phyloP scores from a whole-genome alignment of 805 yeast species.

The Tetrapisispora fleetii region DNA sequence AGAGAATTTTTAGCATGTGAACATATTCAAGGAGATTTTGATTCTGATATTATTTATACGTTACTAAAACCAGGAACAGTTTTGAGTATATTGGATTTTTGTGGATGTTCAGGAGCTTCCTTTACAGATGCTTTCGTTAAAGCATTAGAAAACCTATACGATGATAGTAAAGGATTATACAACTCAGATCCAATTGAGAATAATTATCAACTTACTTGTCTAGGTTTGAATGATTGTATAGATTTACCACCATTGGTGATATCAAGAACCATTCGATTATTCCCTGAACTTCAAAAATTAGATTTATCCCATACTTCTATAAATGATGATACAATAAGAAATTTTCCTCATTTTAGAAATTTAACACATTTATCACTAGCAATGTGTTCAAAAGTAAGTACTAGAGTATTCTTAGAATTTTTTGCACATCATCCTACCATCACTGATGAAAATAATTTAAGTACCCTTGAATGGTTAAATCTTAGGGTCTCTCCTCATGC shows the following conservation, averaged over 20 bases:
- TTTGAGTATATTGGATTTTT: slow-evolving; percentile 69
- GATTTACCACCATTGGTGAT: slow-evolving; percentile 54
- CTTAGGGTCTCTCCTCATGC: slow-evolving; percentile 55
- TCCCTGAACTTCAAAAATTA: slow-evolving; percentile 56
- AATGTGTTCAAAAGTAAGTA: slow-evolving; percentile 56
- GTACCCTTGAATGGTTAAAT: slow-evolving; percentile 54
- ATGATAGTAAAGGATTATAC: slow-evolving; percentile 5
- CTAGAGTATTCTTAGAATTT: slow-evolving; percentile 61
- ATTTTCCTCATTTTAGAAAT: slow-evolving; percentile 46
- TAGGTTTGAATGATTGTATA: slow-evolving; percentile 85
- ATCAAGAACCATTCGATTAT: slow-evolving; percentile 32
- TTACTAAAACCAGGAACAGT: slow-evolving; percentile 25
- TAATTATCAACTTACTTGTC: slow-evolving; percentile 28
- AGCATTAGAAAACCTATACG: slow-evolving; percentile 22
- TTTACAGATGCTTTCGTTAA: slow-evolving; percentile 51
- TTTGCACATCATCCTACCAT: slow-evolving; percentile 62
- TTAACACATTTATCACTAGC: slow-evolving; percentile 68
- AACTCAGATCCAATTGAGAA: slow-evolving; percentile 18
- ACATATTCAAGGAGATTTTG: slow-evolving; percentile 75
- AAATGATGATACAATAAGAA: slow-evolving; percentile 47
- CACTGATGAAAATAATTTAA: slow-evolving; percentile 29
- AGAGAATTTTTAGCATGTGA: slow-evolving; percentile 77
- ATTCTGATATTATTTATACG: slow-evolving; percentile 33
- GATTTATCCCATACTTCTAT: slow-evolving; percentile 79
- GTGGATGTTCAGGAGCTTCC: slow-evolving; percentile 67